Evolutionary conservation across 768 basidiomycete species (phyloP), one percentile per base, ranked within the genome.

Genomic region (Fomitopsis serialis): DNA sequence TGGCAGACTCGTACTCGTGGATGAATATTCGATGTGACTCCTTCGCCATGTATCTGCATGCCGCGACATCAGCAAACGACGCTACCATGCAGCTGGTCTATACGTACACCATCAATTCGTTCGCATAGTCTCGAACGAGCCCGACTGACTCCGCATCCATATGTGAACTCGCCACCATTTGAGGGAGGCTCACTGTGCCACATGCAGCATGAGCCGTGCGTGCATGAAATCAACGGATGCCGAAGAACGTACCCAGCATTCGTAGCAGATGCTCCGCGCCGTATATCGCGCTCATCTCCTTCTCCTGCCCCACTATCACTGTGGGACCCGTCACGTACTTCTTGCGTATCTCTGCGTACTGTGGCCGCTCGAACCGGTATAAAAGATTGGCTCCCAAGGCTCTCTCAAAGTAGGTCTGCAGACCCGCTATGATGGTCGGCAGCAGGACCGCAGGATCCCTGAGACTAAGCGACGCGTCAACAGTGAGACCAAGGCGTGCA

Each of bases 281-380:
- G 62, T 98, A 98, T 7, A 98, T 77, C 48, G 80, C 73, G 65
- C 90, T 92, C 87, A 97, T 91, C 62, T 91, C 85, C 67, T 83
- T 87, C 64, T 92, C 90, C 56, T 83, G 74, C 5, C 75, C 79
- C 11, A 85, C 74, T 47, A 78, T 70, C 24, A 90, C 87, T 47
- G 83, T 78, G 45, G 77, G 83, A 1, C 87, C 89, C 7, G 89
- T 91, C 56, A 85, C 81, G 58, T 85, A 90, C 56, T 71, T 69
- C 62, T 85, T 84, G 42, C 89, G 80, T 22, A 91, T 78, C 45
- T 87, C 83, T 5, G 87, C 85, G 57, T 96, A 98, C 67, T 98
- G 95, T 6, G 84, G 82, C n/a, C 96, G 81, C 68, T 99, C 96
- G 59, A 96, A 94, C 19, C 93, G 86, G 65, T 98, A 99, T 3